These are phyloP conservation scores for Deinandra increscens DNA, from an alignment of 129 eudicot species.

Conservation along the genomic window DNA sequence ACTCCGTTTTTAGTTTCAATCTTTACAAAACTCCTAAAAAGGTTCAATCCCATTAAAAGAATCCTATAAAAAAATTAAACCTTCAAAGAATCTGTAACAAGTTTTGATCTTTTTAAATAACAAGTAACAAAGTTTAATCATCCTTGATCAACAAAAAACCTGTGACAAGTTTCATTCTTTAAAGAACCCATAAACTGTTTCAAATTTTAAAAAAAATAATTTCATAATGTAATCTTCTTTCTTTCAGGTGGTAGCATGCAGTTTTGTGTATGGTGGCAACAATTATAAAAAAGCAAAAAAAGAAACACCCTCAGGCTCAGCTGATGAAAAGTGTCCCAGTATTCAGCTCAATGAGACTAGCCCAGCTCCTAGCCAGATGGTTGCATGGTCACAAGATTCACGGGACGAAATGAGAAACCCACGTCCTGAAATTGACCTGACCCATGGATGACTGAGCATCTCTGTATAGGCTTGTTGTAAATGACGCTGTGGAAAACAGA, in stretches of 20 bases:
- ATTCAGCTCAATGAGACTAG: constrained; percentile 34
- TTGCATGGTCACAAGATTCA: constrained; percentile 50
- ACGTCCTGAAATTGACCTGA: constrained; percentile 70
- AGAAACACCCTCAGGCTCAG: constrained; percentile 36
- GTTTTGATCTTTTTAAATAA: no score
- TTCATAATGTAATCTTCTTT: no score
- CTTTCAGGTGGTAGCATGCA: constrained; percentile 75
- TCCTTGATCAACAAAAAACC: no score
- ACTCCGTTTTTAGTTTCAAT: neutral
- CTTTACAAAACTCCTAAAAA: neutral
- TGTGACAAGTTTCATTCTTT: no score
- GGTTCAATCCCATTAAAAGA: neutral
- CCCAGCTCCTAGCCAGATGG: constrained; percentile 27
- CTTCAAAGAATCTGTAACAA: neutral
- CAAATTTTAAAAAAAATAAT: neutral
- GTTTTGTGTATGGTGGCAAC: constrained; percentile 77
- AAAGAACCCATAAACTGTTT: neutral
- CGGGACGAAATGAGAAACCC: constrained; percentile 41
- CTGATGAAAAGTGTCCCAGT: constrained; percentile 24
- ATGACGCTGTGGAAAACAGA: constrained; percentile 29
- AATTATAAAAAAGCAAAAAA: constrained; percentile 44
- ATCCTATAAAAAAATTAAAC: neutral
- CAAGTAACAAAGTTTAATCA: no score
- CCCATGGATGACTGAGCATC: constrained; percentile 51
- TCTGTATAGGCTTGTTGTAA: constrained; percentile 62